These are phyloP conservation scores for Pyracantha coccinea DNA, from an alignment of 331 rosid genomes.

Conservation along the genomic window DNA sequence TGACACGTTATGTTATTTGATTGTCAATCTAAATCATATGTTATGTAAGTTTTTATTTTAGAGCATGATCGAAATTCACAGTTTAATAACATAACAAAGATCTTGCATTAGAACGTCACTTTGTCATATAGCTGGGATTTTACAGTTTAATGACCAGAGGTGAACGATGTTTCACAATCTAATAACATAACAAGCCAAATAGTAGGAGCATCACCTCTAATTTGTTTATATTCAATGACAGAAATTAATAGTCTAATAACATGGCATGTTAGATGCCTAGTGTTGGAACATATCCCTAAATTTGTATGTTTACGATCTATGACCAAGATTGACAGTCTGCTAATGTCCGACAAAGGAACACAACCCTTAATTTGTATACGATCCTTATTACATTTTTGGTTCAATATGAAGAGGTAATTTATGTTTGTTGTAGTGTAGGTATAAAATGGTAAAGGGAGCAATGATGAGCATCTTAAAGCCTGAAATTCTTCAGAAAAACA, in stretches of 20 bases:
- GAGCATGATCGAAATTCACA: background rate
- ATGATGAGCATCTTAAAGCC: slow-evolving; percentile 43
- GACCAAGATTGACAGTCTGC: too few species aligned
- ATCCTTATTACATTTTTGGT: background rate
- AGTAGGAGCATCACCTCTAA: background rate
- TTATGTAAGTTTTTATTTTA: background rate
- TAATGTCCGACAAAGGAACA: too few species aligned
- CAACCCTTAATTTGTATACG: background rate
- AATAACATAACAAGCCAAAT: background rate
- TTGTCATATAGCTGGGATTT: too few species aligned
- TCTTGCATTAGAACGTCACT: too few species aligned
- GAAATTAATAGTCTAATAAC: too few species aligned
- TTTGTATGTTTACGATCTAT: too few species aligned
- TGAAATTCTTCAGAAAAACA: slow-evolving; percentile 37
- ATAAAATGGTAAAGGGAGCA: slow-evolving; percentile 28
- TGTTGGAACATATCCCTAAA: too few species aligned
- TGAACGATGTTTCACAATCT: background rate
- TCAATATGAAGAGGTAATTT: background rate
- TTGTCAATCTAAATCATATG: background rate
- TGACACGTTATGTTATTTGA: background rate
- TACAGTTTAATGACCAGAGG: too few species aligned
- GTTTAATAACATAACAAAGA: background rate
- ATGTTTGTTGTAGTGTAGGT: slow-evolving; percentile 4
- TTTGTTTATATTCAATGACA: too few species aligned
- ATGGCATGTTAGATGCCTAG: too few species aligned